Evolutionary conservation across 345 rosid genomes (phyloP), one percentile per base, ranked within the genome.

Genomic region (Boechera stricta): DNA sequence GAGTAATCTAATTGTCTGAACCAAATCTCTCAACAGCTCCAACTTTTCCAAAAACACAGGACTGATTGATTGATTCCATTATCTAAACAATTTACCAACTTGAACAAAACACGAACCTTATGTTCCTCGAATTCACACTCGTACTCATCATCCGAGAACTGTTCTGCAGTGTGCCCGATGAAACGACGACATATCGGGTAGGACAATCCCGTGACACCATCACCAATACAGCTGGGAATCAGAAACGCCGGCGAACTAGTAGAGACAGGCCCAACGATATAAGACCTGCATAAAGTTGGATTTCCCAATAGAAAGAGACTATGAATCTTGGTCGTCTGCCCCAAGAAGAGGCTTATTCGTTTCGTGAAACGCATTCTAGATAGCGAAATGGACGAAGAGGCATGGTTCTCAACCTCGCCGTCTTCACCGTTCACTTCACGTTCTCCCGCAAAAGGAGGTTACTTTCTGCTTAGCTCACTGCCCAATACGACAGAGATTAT

Each of bases 111-210:
- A 64, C 73, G 26, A 73, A 91, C 98, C 98, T 85, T 87, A 16
- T 91, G 91, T 65, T 79, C 83, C 79, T 90, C 98, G 78, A 87
- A 91, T 73, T 94, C 96, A 64, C 91, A 84, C 81, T 87, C 96
- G 68, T 93, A 91, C 71, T 91, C 98, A 69, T 94, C 98, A 64
- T 94, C 98, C 0, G 97, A 94, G 82, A 94, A 91, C 87, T 94
- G 96, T 84, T 91, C 98, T 0, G 77, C 87, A 24, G 97, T 84
- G 56, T 88, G 84, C 2, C 87, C 79, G 7, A 80, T 78, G 67
- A 85, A 86, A 26, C 82, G 75, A 29, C 89, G 89, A 59, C 58
- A 28, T 67, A 73, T 45, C 1, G 60, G 21, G 36, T 42, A 9
- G n/a, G 31, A 45, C 51, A 42, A 69, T 41, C 59, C 42, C 47